Evolutionary conservation across 2,329 filamentous ascomycete genomes (phyloP), one percentile per base, ranked within the genome.

Genomic region (Apiospora arundinis): DNA sequence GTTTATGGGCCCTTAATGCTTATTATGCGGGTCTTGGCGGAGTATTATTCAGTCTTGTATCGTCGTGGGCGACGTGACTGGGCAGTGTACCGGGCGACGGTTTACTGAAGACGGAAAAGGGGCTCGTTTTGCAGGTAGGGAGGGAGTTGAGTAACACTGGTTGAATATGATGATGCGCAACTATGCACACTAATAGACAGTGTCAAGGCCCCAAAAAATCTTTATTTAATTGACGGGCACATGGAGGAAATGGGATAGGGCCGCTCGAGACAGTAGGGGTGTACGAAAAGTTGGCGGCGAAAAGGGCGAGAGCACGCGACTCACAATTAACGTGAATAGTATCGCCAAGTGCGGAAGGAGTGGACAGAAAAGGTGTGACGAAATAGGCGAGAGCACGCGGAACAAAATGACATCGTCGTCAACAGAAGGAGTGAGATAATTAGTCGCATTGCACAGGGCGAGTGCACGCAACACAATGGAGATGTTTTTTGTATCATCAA

Each of bases 231-330:
- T 8, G 25, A 25, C 11, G 25, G 28, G 14, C 25, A 25, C 25
- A 56, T 3, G 25, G 6, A 9, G 2, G 14, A 8, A 1, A 18
- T 56, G 32, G 16, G 23, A 9, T 21, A 8, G 23, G 3, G 25
- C n/a, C 11, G 4, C 14, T 14, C 6, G 5, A 18, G 14, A 11
- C 0, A 28, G 49, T 28, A 67, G 32, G 49, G 18, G 49, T 56
- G 49, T 18, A 28, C 2, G 12, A 56, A 18, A 18, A 28, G 28
- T 14, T 56, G 12, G 23, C 7, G 23, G 6, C 25, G 14, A 56
- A 56, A 56, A 56, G 25, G 49, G 49, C 49, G 49, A 56, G 49
- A 28, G 23, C 49, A 56, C 49, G 49, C 49, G 23, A 56, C 49
- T 16, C 9, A 23, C n/a, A 25, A 49, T 16, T 25, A 6, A 18